These are phyloP conservation scores for Lippia alba DNA, from an alignment of 305 asterid species.

Conservation along the genomic window DNA sequence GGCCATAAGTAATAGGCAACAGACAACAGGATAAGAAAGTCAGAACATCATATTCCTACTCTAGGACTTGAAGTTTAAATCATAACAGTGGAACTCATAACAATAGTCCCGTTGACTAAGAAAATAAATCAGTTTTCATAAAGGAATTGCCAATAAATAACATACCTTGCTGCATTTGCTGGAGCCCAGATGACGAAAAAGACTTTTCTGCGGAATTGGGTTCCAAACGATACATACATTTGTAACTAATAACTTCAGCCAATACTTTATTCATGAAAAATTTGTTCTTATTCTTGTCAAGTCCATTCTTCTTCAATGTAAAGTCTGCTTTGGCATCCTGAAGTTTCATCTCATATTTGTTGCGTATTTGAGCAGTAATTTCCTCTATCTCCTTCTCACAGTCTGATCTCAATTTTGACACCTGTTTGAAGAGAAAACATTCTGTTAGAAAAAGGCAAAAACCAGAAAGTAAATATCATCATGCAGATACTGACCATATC, in stretches of 20 bases:
- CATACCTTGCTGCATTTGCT: constrained; percentile 60
- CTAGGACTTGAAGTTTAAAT: no score
- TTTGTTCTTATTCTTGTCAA: constrained; percentile 44
- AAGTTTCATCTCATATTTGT: constrained; percentile 52
- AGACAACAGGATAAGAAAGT: no score
- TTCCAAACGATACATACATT: constrained; percentile 42
- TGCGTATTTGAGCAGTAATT: constrained; percentile 49
- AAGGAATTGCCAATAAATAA: constrained; percentile 19
- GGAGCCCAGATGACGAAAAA: constrained; percentile 40
- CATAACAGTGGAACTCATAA: no score
- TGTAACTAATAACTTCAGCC: constrained; percentile 57
- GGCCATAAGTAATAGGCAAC: no score
- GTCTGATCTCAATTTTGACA: constrained; percentile 49
- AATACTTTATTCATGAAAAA: constrained; percentile 54
- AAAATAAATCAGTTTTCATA: constrained; percentile 2
- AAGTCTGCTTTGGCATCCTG: constrained; percentile 52
- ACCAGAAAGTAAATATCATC: constrained; percentile 7
- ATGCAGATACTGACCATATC: constrained; percentile 48
- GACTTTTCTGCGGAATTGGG: no score
- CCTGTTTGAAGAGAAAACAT: constrained; percentile 50
- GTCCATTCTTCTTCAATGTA: constrained; percentile 42
- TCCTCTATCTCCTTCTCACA: constrained; percentile 63
- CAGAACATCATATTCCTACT: no score
- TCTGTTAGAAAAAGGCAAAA: constrained; percentile 16
- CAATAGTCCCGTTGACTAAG: no score